Conservation (phyloP, 306 rosid species). For the Ormosia semicastrata region DNA sequence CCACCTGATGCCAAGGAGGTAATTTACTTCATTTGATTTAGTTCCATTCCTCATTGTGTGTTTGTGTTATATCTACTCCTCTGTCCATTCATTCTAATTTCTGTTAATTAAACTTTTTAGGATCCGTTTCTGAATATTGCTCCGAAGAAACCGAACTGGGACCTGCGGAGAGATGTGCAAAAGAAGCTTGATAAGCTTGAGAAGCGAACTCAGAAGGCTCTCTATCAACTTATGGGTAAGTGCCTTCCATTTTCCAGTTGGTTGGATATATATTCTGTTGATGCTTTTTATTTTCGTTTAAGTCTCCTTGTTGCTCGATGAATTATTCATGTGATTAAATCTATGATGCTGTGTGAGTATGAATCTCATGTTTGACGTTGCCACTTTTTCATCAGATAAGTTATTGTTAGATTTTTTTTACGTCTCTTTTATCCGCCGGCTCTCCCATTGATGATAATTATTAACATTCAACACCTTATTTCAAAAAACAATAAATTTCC, state of each 20-base stretch:
- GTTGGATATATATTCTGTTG: background rate
- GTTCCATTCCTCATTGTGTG: background rate
- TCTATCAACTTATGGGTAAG: conserved; percentile 78
- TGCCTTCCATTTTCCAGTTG: background rate
- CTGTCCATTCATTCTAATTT: background rate
- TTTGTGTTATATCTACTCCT: background rate
- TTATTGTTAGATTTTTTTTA: background rate
- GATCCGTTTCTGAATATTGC: conserved; percentile 95
- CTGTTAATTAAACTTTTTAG: conserved; percentile 32
- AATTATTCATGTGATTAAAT: background rate
- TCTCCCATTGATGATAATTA: background rate
- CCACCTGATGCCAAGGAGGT: conserved; percentile 60
- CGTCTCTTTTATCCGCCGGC: background rate
- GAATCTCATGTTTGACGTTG: background rate
- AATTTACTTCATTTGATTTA: background rate
- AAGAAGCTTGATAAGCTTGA: conserved; percentile 97
- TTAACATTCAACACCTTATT: background rate
- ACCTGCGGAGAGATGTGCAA: conserved; percentile 89
- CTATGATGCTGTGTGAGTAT: background rate
- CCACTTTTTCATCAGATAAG: background rate
- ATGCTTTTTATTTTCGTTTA: background rate
- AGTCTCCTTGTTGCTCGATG: background rate
- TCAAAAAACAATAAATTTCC: too few species aligned
- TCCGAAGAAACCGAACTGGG: conserved; percentile 99
- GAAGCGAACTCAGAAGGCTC: conserved; percentile 81